Conservation (phyloP, 805 yeast species). For the Saccharomycodes ludwigii region DNA sequence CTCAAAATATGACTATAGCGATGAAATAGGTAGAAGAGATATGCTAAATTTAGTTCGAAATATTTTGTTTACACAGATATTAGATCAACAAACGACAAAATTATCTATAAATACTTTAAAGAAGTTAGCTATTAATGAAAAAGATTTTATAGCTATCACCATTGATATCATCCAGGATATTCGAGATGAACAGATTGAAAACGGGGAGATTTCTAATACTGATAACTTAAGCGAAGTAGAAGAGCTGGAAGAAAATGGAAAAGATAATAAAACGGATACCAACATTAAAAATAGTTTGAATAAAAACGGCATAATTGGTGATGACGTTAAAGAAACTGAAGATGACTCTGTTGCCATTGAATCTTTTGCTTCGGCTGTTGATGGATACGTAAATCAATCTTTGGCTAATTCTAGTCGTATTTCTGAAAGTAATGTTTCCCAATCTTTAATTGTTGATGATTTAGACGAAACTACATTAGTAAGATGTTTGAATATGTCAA, state of each 20-base stretch:
- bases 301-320: slow-evolving; percentile 12
- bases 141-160: slow-evolving; percentile 73
- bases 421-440: too few relatives aligned
- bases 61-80: slow-evolving; percentile 42
- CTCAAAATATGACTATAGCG: slow-evolving; percentile 69
- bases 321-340: slow-evolving; percentile 15
- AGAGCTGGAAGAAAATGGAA: slow-evolving; percentile 21
- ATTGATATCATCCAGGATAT: slow-evolving; percentile 81
- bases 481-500: slow-evolving; percentile 58
- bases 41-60: slow-evolving; percentile 50
- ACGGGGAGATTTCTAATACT: too few relatives aligned
- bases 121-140: slow-evolving; percentile 62
- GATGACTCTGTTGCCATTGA: slow-evolving; percentile 27
- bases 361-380: slow-evolving; percentile 36
- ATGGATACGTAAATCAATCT: slow-evolving; percentile 24
- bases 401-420: too few relatives aligned
- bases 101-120: slow-evolving; percentile 53
- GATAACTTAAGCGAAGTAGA: slow-evolving; percentile 16
- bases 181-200: slow-evolving; percentile 47
- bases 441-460: slow-evolving; percentile 21
- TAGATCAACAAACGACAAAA: slow-evolving; percentile 41
- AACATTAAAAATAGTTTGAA: slow-evolving; percentile 11
- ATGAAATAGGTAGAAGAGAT: slow-evolving; percentile 79
- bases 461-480: slow-evolving; percentile 29
- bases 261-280: slow-evolving; percentile 6